A percentile compares a stretch with the other conserved stretches of the same genome.
Evolutionary conservation across 1,284 basidiomycete species (phyloP).

Genomic region (Pholiota adiposa): DNA sequence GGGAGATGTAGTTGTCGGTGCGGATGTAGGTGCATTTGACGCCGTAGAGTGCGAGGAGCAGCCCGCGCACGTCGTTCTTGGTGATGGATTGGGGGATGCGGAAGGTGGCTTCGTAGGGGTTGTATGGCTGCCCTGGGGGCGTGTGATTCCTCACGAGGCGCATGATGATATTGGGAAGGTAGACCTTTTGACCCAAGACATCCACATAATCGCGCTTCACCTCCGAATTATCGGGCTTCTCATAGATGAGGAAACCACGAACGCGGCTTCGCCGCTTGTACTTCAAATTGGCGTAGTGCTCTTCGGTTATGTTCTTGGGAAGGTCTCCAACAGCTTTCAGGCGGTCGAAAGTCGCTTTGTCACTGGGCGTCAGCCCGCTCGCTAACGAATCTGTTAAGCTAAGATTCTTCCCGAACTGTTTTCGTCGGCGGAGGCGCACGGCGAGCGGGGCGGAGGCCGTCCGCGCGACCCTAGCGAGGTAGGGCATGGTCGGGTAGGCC

Average conservation of each 20-base stretch:
- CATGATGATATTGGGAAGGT: slow-evolving; percentile 88
- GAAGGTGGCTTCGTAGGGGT: slow-evolving; percentile 95
- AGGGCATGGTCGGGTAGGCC: too few relatives aligned
- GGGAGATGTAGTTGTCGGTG: slow-evolving; percentile 84
- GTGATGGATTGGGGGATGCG: slow-evolving; percentile 85
- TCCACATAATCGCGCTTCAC: slow-evolving; percentile 49
- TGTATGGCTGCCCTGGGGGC: slow-evolving; percentile 79
- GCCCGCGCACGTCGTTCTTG: slow-evolving; percentile 90
- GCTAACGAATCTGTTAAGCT: slow-evolving; percentile 51
- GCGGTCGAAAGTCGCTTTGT: slow-evolving; percentile 62
- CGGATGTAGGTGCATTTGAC: slow-evolving; percentile 92
- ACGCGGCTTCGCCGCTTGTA: slow-evolving; percentile 63
- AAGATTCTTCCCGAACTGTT: slow-evolving; percentile 46
- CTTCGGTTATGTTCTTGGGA: slow-evolving; percentile 47
- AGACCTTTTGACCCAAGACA: slow-evolving; percentile 80
- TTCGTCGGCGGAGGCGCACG: slow-evolving; percentile 69
- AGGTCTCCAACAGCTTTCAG: slow-evolving; percentile 57
- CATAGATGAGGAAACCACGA: slow-evolving; percentile 61
- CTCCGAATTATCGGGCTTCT: slow-evolving; percentile 41
- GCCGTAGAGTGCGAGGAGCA: slow-evolving; percentile 84
- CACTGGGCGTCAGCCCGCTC: slow-evolving; percentile 62
- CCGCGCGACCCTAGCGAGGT: slow-evolving; percentile 57
- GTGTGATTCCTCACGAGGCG: slow-evolving; percentile 87
- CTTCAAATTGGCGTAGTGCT: slow-evolving; percentile 59
- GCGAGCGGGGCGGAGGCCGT: slow-evolving; percentile 72